Percentiles rank a stretch among this genome's conserved stretches.
Conservation (phyloP, 257 asterid species). For the Petunia secreta region DNA sequence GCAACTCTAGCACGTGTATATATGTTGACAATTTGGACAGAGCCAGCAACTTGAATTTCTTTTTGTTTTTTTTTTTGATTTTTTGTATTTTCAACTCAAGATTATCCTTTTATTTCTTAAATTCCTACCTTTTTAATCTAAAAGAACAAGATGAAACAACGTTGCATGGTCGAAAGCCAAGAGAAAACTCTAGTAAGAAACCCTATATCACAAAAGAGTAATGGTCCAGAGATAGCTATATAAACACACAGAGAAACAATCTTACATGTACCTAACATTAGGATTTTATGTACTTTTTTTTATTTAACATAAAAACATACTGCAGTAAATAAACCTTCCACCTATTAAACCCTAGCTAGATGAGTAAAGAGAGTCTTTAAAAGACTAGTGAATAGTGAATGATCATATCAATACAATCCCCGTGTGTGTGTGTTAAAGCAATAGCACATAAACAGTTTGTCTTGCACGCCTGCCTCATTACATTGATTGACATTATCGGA, state of each 20-base stretch:
- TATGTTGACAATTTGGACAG: neutral
- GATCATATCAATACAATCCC: neutral
- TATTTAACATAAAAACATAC: neutral
- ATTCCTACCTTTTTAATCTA: too few species aligned
- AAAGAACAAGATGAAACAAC: neutral
- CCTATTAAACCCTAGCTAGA: neutral
- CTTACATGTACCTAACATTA: constrained; percentile 2
- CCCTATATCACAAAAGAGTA: neutral
- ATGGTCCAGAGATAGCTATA: neutral
- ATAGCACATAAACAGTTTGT: constrained; percentile 30
- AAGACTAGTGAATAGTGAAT: constrained; percentile 1
- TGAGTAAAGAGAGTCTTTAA: neutral
- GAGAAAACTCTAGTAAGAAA: neutral
- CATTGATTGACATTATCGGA: constrained; percentile 17
- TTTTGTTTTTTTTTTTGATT: neutral
- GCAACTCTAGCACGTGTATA: neutral
- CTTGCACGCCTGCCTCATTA: constrained; percentile 35
- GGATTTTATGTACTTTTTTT: neutral
- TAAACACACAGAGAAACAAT: neutral
- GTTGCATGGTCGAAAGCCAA: neutral
- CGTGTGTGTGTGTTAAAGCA: constrained; percentile 34
- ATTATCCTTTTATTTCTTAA: neutral
- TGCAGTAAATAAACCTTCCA: neutral
- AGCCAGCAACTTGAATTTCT: neutral
- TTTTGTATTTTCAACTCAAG: neutral